Evolutionary conservation across 78 protist genomes (phyloP).

Genomic region (Dictyostelium purpureum): DNA sequence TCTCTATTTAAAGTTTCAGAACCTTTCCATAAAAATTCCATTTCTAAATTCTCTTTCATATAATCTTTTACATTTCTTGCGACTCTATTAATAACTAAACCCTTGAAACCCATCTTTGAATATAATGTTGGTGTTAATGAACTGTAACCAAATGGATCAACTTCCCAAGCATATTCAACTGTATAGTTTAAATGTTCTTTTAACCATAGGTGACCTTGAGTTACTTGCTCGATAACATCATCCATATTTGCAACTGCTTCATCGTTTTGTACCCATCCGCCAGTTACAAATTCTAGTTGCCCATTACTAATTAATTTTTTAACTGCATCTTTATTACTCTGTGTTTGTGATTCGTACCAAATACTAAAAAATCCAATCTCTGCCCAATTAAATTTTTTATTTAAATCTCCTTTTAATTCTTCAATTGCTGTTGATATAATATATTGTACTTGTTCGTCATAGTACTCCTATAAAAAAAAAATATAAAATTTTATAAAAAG

Average conservation of each 20-base stretch:
- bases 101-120: conserved; percentile 41
- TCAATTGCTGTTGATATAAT: background rate
- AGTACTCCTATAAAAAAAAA: no score
- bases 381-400: background rate
- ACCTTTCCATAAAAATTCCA: conserved; percentile 90
- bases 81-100: conserved; percentile 80
- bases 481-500: no score
- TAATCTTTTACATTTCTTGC: background rate
- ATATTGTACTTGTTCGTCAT: background rate
- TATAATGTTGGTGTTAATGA: conserved; percentile 32
- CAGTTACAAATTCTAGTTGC: conserved; percentile 80
- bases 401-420: background rate
- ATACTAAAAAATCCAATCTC: conserved; percentile 63
- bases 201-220: conserved; percentile 85
- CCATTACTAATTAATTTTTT: conserved; percentile 12
- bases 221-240: conserved; percentile 84
- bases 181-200: conserved; percentile 28
- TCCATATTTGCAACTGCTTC: conserved; percentile 75
- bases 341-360: conserved; percentile 62
- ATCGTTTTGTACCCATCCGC: conserved; percentile 90
- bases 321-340: background rate
- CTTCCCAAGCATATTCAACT: conserved; percentile 80
- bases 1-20: no score
- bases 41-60: background rate
- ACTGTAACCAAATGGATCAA: conserved; percentile 93